phyloP scores from a whole-genome alignment of 306 rosid genomes.

The Fragaria iinumae region DNA sequence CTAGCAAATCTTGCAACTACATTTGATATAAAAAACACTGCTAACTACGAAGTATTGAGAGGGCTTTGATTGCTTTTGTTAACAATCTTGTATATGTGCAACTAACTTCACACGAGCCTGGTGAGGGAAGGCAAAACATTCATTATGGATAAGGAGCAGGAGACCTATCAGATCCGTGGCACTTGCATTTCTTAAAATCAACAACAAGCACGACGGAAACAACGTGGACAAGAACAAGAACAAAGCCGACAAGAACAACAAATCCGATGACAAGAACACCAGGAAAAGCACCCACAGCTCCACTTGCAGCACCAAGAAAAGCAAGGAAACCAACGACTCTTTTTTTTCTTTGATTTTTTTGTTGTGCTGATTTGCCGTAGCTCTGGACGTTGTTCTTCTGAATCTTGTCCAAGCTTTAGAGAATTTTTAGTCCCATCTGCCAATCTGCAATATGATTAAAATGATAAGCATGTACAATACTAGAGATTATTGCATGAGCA shows the following conservation, averaged over 20 bases:
- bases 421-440: slow-evolving; percentile 6
- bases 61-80: background rate
- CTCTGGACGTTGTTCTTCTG: slow-evolving; percentile 16
- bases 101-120: background rate
- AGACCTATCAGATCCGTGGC: background rate
- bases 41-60: background rate
- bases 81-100: background rate
- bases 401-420: slow-evolving; percentile 4
- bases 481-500: background rate
- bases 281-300: slow-evolving; percentile 17
- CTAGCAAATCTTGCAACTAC: background rate
- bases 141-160: background rate
- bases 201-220: background rate
- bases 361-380: slow-evolving; percentile 13
- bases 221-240: slow-evolving; percentile 23
- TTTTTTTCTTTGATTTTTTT: slow-evolving; percentile 12
- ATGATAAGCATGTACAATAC: background rate
- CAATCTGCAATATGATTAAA: background rate
- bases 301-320: slow-evolving; percentile 34
- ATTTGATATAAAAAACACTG: background rate
- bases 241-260: slow-evolving; percentile 26
- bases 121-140: background rate
- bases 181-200: slow-evolving; percentile 7
- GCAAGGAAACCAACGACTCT: slow-evolving; percentile 30
- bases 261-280: slow-evolving; percentile 26